Evolutionary conservation across 495 filamentous ascomycete genomes (phyloP), one percentile per base, ranked within the genome.

Genomic region (Staphylotrichum tortipilum): DNA sequence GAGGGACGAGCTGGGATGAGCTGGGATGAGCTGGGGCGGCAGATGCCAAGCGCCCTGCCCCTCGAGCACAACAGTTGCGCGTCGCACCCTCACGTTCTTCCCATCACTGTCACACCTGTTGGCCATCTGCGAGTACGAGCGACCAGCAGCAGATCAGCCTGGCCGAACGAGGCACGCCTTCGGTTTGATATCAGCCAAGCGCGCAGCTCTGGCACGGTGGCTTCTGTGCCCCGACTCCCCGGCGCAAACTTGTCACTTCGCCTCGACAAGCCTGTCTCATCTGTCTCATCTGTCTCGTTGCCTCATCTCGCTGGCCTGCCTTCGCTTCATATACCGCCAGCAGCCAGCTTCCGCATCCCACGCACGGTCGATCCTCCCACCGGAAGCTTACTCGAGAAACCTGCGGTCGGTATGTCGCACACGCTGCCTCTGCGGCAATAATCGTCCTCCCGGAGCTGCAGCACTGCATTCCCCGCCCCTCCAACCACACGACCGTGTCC

Each of bases 361-460:
- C 18, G 3, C 26, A n/a, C n/a, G n/a, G n/a, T 19, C 6, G 26
- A n/a, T 18, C 24, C 14, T 14, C 24, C 15, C 18, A 26, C 41
- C 15, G 17, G 12, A 15, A 30, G 34, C 12, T 26, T 29, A 34
- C 23, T 12, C 8, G 15, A 22, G 19, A 54, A 18, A 47, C 12
- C 28, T n/a, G 9, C 28, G 26, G 35, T 60, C 54, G 55, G 35
- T 43, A 60, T 64, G 61, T 60, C 57, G 57, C 51, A 58, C 52
- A 53, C 19, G 36, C 22, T 17, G 52, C 42, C 56, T 24, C 38
- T 42, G 54, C 26, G 46, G 53, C 57, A 54, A 54, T 62, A 61
- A 54, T 24, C 49, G 23, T 54, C 52, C 40, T 43, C 35, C 49
- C 46, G 42, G 41, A 56, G 50, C 55, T 65, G 50, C 49, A 47